These are phyloP conservation scores for Colletotrichum nymphaeae DNA, from an alignment of 2,329 filamentous ascomycete species.

Conservation along the genomic window DNA sequence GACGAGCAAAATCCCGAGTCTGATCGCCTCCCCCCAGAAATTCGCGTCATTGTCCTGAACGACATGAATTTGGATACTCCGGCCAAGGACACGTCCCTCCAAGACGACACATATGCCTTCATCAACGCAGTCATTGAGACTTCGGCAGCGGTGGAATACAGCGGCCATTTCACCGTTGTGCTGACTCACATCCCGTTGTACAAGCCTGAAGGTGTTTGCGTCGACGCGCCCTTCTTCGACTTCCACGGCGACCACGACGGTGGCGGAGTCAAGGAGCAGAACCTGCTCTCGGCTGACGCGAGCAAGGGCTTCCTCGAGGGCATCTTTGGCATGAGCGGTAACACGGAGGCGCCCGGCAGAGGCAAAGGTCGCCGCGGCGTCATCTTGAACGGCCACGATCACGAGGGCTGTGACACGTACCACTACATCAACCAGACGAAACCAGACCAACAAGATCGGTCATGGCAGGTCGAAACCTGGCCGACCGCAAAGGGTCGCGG, in stretches of 20 bases:
- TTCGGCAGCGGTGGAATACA: conserved; percentile 69
- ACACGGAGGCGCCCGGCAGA: conserved; percentile 64
- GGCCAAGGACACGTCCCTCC: conserved; percentile 73
- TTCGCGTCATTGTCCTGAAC: conserved; percentile 89
- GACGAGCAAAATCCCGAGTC: conserved; percentile 57
- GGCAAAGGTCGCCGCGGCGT: conserved; percentile 80
- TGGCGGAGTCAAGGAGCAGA: conserved; percentile 88
- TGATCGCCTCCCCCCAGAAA: conserved; percentile 68
- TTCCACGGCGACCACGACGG: conserved; percentile 75
- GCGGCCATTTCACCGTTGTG: conserved; percentile 81
- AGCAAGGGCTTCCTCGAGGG: conserved; percentile 84
- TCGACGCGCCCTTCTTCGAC: conserved; percentile 84
- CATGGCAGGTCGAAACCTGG: conserved; percentile 65
- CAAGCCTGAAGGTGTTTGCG: conserved; percentile 84
- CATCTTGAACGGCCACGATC: conserved; percentile 93
- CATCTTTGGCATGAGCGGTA: conserved; percentile 81
- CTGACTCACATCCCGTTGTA: conserved; percentile 93
- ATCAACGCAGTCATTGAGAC: conserved; percentile 75
- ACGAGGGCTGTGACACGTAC: conserved; percentile 90
- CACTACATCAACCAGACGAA: conserved; percentile 80
- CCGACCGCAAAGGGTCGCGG: conserved; percentile 52
- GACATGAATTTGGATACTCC: conserved; percentile 94
- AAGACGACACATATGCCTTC: conserved; percentile 82
- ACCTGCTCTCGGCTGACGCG: conserved; percentile 81
- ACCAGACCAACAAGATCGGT: conserved; percentile 50